These are phyloP conservation scores for Hanseniaspora hatyaiensis DNA, from an alignment of 805 yeast genomes.

Conservation along the genomic window DNA sequence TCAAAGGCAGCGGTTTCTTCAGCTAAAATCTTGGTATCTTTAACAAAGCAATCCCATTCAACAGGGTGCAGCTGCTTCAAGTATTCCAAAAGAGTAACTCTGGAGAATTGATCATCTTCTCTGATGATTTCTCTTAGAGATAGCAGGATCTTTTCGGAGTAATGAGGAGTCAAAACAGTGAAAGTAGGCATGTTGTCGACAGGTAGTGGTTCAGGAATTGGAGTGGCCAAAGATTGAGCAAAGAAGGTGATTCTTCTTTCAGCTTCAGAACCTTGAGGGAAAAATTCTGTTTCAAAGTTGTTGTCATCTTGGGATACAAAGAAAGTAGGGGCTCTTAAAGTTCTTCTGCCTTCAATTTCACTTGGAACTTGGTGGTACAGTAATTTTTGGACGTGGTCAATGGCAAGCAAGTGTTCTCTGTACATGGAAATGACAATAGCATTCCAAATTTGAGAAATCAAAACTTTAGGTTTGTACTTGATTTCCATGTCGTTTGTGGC, in stretches of 20 bases:
- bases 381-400: conserved; percentile 95
- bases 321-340: conserved; percentile 97
- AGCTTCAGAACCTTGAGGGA: conserved; percentile 95
- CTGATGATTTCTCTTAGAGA: conserved; percentile 93
- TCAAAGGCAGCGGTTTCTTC: conserved; percentile 78
- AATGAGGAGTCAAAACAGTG: conserved; percentile 93
- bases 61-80: conserved; percentile 89
- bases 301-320: conserved; percentile 94
- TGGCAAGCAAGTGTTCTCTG: conserved; percentile 95
- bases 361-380: conserved; percentile 97
- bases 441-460: conserved; percentile 97
- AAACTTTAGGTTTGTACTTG: conserved; percentile 95
- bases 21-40: conserved; percentile 88
- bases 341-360: conserved; percentile 95
- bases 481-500: conserved; percentile 99
- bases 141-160: conserved; percentile 82
- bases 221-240: conserved; percentile 97
- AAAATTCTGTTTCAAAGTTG: conserved; percentile 89
- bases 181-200: conserved; percentile 99
- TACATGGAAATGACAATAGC: conserved; percentile 98
- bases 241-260: conserved; percentile 99
- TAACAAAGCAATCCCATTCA: conserved; percentile 96
- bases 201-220: conserved; percentile 97
- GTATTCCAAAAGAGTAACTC: conserved; percentile 87
- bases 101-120: conserved; percentile 92